These are phyloP conservation scores for Colletotrichum sp. DNA, from an alignment of 2,329 filamentous ascomycete species.

Conservation along the genomic window DNA sequence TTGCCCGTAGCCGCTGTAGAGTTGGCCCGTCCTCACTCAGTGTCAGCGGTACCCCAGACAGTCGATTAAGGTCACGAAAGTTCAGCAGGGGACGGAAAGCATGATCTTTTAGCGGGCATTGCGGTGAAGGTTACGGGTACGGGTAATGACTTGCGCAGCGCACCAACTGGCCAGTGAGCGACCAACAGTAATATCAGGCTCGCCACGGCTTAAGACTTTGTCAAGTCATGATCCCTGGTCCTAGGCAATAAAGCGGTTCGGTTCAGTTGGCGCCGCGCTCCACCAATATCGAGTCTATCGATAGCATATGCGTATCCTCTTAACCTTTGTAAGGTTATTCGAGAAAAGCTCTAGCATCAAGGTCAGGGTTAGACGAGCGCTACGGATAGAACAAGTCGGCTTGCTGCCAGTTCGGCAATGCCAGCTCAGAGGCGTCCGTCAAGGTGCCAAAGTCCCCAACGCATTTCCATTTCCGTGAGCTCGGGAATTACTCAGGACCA, in stretches of 20 bases:
- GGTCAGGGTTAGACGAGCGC: background rate
- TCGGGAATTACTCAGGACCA: slow-evolving; percentile 12
- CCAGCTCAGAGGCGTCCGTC: background rate
- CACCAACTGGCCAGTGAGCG: background rate
- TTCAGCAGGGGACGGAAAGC: background rate
- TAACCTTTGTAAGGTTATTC: background rate
- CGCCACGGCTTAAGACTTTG: background rate
- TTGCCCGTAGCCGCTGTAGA: background rate
- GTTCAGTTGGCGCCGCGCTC: background rate
- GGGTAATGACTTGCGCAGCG: background rate
- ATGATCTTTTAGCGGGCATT: background rate
- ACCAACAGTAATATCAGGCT: background rate
- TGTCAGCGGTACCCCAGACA: slow-evolving; percentile 5
- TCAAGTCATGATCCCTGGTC: background rate
- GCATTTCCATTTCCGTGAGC: background rate
- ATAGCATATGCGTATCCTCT: background rate
- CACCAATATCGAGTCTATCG: background rate
- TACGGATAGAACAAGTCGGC: background rate
- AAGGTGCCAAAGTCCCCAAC: background rate
- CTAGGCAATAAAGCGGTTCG: background rate
- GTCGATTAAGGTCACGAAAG: background rate
- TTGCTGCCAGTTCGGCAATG: background rate
- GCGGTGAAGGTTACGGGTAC: background rate
- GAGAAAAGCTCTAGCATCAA: background rate
- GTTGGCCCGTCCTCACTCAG: background rate